Base-by-base conservation (phyloP, 2,329 filamentous ascomycete genomes). In the Colletotrichum gloeosporioides region DNA sequence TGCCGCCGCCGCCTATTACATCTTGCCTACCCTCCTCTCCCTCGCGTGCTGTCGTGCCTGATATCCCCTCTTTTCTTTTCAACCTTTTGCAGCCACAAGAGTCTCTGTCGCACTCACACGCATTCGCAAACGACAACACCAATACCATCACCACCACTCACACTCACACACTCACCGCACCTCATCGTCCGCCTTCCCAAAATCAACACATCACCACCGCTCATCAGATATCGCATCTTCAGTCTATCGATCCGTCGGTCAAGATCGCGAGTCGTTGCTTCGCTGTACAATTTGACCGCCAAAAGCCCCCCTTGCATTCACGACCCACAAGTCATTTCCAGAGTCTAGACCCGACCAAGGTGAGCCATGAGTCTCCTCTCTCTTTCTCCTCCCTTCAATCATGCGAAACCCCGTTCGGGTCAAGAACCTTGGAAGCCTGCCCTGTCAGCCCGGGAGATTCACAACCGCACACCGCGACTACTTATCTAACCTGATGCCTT, bases 261-360 rank as follows among this genome's bases (percentile, higher is more conserved):
- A 34, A 68, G 44, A 31, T 65, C 62, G 68, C 61, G 36, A 59
- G 18, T 61, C 68, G 53, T 71, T 55, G n/a, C 29, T 55, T 66
- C 63, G 70, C 66, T 44, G 66, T 67, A 69, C 71, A 75, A 71
- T 75, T 75, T 77, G 76, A 77, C 76, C 76, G 67, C 39, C 69
- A 71, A 76, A 70, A 69, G 59, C 25, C 69, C 69, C 77, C 77
- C 77, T 78, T 78, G 77, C 76, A 71, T 76, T 53, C 66, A 73
- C 77, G 77, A 77, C 77, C 77, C 77, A 78, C 76, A 67, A 70
- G 66, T 78, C 76, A 78, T 78, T 78, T 76, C 70, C 73, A 76
- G 32, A 69, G 73, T 71, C 77, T 74, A 78, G 73, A 77, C 69
- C 72, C 62, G 57, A 76, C 68, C 69, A 67, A 78, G 76, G 77